Percentiles rank a stretch among this genome's conserved stretches.
Evolutionary conservation across 108 stramenopile species (phyloP).

Genomic region (Aurantiochytrium sp.): DNA sequence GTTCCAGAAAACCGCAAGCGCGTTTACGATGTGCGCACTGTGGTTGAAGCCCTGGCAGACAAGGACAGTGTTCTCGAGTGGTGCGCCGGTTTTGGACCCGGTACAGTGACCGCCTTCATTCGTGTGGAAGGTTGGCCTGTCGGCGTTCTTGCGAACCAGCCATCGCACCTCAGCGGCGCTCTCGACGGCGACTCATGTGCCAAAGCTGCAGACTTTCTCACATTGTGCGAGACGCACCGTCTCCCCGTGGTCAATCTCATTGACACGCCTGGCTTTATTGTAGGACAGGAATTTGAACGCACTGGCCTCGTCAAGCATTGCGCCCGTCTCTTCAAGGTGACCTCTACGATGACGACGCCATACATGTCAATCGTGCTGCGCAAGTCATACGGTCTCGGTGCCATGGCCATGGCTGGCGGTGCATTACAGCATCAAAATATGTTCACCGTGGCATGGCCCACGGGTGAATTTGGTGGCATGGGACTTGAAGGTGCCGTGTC

Average conservation of each 20-base stretch:
- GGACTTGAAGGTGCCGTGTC: conserved; percentile 22
- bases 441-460: conserved; percentile 26
- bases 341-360: not conserved
- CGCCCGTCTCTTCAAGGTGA: not conserved
- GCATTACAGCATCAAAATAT: not conserved
- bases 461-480: conserved; percentile 28
- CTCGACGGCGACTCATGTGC: conserved; percentile 6
- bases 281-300: conserved; percentile 12
- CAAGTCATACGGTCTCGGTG: not conserved
- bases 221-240: not conserved
- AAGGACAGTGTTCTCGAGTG: conserved; percentile 17
- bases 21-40: conserved; percentile 17
- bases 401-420: not conserved
- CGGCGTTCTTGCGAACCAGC: conserved; percentile 20
- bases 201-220: conserved; percentile 21
- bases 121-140: conserved; percentile 14
- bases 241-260: conserved; percentile 19
- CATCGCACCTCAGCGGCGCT: conserved; percentile 11
- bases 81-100: not conserved
- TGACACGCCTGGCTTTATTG: conserved; percentile 28
- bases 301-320: conserved; percentile 4
- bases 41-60: not conserved
- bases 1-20: conserved; percentile 25
- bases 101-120: not conserved
- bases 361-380: not conserved